Evolutionary conservation across 176 grass and related monocot species (phyloP).

Genomic region (Paspalum vaginatum): DNA sequence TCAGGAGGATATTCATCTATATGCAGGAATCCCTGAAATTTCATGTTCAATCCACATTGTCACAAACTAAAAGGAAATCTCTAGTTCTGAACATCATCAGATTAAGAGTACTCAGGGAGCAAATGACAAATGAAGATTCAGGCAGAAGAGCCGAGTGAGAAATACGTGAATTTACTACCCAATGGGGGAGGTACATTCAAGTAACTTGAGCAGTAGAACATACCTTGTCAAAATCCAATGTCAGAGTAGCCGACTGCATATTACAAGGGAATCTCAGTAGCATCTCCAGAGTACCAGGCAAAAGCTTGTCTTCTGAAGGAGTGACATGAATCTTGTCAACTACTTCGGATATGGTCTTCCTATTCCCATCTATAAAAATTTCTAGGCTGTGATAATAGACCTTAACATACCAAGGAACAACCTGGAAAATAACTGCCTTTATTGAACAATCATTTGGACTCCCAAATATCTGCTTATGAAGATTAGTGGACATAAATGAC

Average conservation of each 20-base stretch:
- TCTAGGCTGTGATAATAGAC: constrained; percentile 93
- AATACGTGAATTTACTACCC: constrained; percentile 25
- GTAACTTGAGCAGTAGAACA: constrained; percentile 43
- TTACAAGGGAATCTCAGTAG: constrained; percentile 72
- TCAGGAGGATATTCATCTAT: constrained; percentile 99
- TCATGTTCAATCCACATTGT: constrained; percentile 5
- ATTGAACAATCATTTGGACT: constrained; percentile 63
- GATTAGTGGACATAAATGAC: constrained; percentile 68
- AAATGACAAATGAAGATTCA: constrained; percentile 22
- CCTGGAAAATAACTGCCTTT: constrained; percentile 78
- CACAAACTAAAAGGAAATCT: constrained; percentile 26
- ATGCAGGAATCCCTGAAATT: constrained; percentile 90
- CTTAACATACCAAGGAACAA: constrained; percentile 99
- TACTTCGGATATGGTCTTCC: constrained; percentile 65
- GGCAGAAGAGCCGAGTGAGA: constrained; percentile 14
- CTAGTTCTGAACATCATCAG: background rate
- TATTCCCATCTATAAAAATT: constrained; percentile 78
- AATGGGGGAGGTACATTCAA: constrained; percentile 14
- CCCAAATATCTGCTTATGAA: constrained; percentile 49
- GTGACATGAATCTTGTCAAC: constrained; percentile 84
- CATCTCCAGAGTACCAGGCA: constrained; percentile 89
- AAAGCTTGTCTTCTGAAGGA: constrained; percentile 93
- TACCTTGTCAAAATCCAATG: constrained; percentile 97
- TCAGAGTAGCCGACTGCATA: constrained; percentile 72
- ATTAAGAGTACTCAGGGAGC: background rate